A percentile compares a stretch with the other conserved stretches of the same genome.
phyloP scores from a whole-genome alignment of 805 yeast genomes.

The Priceomyces fermenticarens region DNA sequence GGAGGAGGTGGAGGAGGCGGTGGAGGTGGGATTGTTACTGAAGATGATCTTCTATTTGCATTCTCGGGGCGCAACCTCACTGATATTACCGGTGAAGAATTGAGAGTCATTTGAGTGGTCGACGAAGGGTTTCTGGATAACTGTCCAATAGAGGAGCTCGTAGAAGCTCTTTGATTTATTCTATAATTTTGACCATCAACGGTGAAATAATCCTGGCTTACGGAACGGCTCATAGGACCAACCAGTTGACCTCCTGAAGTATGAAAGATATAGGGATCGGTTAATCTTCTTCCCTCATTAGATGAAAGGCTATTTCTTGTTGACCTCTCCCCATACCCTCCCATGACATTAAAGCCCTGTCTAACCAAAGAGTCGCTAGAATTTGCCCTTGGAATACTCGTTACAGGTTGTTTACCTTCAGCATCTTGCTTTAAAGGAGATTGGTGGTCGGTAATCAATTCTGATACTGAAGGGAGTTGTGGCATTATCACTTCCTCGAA shows the following conservation, averaged over 20 bases:
- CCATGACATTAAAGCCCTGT: not conserved
- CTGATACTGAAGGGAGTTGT: constrained; percentile 10
- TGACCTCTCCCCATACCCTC: not conserved
- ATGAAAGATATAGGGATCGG: constrained; percentile 5
- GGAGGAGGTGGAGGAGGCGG: not conserved
- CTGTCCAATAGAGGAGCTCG: constrained; percentile 8
- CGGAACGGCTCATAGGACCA: not conserved
- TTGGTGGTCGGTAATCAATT: constrained; percentile 5
- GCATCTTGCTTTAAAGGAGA: not conserved
- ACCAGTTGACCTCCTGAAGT: not conserved
- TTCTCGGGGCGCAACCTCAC: constrained; percentile 1
- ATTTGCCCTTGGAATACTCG: constrained; percentile 1
- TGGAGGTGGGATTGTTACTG: constrained; percentile 1
- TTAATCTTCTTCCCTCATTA: constrained; percentile 3
- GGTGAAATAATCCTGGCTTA: not conserved
- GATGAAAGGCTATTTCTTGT: not conserved
- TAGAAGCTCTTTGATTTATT: constrained; percentile 5
- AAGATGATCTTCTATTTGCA: constrained; percentile 1
- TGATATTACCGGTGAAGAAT: constrained; percentile 3
- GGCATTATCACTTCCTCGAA: constrained; percentile 6
- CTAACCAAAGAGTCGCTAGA: constrained; percentile 1
- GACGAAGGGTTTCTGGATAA: constrained; percentile 7
- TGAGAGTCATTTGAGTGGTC: constrained; percentile 4
- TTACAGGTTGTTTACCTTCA: not conserved
- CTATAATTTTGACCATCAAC: constrained; percentile 3